Evolutionary conservation across 768 basidiomycete species (phyloP), one percentile per base, ranked within the genome.

Genomic region (Floccularia luteovirens): DNA sequence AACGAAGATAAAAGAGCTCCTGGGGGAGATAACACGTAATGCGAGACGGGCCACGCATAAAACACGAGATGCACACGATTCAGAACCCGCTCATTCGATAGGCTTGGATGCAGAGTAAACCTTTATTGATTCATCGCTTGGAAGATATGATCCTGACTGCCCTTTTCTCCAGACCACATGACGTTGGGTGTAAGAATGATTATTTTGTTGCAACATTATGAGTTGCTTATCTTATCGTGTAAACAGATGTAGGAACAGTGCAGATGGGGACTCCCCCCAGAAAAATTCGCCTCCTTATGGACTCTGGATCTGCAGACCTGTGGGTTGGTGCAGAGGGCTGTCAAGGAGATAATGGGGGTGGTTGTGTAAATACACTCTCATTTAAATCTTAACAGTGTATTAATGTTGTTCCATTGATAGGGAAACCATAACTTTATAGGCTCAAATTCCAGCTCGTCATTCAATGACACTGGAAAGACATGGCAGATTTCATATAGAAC

Each of bases 401-500:
- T 22, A 37, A 20, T n/a, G n/a, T n/a, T n/a, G n/a, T n/a, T n/a
- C n/a, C n/a, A n/a, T n/a, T n/a, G n/a, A n/a, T 41, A 69, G 66
- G 65, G 65, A 1, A 49, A 60, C 40, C 87, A 88, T 58, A 66
- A 63, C 8, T 76, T 79, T 60, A 72, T 91, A 24, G 83, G 87
- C 7, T 3, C 72, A 0, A 53, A 70, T 47, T 67, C 70, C 13
- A 86, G 83, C 4, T 74, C 73, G 42, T 63, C 79, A 8, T 90
- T 90, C 56, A 58, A 65, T 30, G 71, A 74, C 51, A 66, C 69
- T 14, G 50, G 60, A 20, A 55, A 60, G 32, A 62, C 58, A 12
- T 88, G 84, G 66, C 49, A 66, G 36, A 72, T 86, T 34, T 75
- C 71, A 0, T 88, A 88, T 46, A 83, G 84, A 24, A 73, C 79